Percentiles rank a stretch among this genome's conserved stretches.
Conservation (phyloP, 306 rosid species). For the Trifolium dubium region DNA sequence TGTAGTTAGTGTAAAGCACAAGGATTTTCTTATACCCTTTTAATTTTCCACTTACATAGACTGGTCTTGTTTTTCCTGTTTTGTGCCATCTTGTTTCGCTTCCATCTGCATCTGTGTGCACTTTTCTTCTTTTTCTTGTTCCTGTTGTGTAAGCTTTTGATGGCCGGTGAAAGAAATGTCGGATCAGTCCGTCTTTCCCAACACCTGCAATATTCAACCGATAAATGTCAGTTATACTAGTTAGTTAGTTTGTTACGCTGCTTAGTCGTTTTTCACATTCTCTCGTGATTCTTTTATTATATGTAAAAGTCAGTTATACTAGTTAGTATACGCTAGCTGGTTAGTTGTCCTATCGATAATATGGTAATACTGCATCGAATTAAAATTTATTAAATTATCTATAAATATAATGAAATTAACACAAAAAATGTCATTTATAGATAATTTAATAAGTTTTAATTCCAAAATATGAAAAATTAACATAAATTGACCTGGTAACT, state of each 20-base stretch:
- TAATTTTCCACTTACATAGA: slow-evolving; percentile 43
- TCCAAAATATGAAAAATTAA: no score
- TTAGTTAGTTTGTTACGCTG: not conserved
- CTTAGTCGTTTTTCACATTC: not conserved
- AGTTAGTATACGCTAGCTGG: no score
- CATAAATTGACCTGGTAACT: slow-evolving; percentile 62
- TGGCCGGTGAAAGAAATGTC: slow-evolving; percentile 73
- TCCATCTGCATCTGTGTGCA: slow-evolving; percentile 59
- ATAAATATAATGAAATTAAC: no score
- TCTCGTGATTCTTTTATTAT: no score
- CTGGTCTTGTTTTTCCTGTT: slow-evolving; percentile 71
- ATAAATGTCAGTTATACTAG: not conserved
- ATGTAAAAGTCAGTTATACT: no score
- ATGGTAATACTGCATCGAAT: no score
- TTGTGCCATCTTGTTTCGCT: slow-evolving; percentile 77
- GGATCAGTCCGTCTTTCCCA: slow-evolving; percentile 61
- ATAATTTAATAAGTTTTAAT: no score
- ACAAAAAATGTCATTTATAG: no score
- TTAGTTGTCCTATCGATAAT: no score
- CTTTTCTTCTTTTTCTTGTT: slow-evolving; percentile 69
- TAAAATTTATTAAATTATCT: no score
- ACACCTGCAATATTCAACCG: slow-evolving; percentile 52
- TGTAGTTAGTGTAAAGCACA: slow-evolving; percentile 83
- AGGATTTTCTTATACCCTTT: slow-evolving; percentile 81
- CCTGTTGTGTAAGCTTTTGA: slow-evolving; percentile 74